A percentile compares a stretch with the other conserved stretches of the same genome.
Evolutionary conservation across 495 filamentous ascomycete genomes (phyloP).

Genomic region (Neurospora sp.): DNA sequence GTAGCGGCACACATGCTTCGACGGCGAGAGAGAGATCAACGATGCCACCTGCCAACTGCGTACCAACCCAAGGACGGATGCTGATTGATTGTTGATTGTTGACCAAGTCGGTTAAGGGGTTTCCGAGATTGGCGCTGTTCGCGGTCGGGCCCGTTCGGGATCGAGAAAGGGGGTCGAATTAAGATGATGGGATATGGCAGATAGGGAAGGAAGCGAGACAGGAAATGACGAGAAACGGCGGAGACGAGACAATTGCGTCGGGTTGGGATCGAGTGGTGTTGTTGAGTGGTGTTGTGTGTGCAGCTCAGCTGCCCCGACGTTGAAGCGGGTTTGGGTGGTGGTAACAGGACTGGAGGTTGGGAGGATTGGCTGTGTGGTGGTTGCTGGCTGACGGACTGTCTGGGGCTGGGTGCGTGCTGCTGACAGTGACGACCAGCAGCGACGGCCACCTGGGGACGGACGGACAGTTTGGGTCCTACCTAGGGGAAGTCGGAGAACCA

Average conservation of each 20-base stretch:
- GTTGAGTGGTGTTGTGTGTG: not conserved
- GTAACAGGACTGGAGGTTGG: not conserved
- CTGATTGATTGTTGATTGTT: not conserved
- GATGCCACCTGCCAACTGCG: not conserved
- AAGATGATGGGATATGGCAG: not conserved
- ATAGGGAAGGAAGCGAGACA: not conserved
- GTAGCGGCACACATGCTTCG: constrained; percentile 16
- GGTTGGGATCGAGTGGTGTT: not conserved
- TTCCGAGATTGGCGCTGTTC: not conserved
- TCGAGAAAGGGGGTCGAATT: not conserved
- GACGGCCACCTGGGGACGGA: not conserved
- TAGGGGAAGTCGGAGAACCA: not conserved
- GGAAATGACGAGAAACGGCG: not conserved
- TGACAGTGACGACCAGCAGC: not conserved
- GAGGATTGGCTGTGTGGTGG: not conserved
- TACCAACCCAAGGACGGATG: not conserved
- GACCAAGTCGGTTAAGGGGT: not conserved
- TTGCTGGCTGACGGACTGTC: not conserved
- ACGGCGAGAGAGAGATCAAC: not conserved
- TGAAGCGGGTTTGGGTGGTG: not conserved
- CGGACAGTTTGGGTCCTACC: not conserved
- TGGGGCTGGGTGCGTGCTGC: not conserved
- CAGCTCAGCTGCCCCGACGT: not conserved
- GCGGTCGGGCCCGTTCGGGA: not conserved
- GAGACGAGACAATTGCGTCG: not conserved